These are phyloP conservation scores for Hemileccinum rubropunctum DNA, from an alignment of 768 basidiomycete genomes.

Conservation along the genomic window DNA sequence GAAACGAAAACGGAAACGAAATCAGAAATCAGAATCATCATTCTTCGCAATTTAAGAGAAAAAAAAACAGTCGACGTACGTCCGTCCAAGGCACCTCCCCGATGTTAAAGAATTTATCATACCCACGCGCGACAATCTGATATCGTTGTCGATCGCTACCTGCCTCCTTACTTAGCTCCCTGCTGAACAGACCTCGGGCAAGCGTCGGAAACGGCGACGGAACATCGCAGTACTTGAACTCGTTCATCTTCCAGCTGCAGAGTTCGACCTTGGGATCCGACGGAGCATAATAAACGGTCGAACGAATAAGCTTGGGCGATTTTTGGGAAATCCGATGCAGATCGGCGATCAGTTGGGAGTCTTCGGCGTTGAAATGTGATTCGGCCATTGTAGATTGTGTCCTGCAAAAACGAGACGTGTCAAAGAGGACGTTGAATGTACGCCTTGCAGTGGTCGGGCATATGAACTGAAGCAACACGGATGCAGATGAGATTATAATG, in stretches of 20 bases:
- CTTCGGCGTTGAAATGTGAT: conserved; percentile 32
- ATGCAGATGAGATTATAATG: too few relatives aligned
- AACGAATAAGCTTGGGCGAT: conserved; percentile 63
- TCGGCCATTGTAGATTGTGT: conserved; percentile 17
- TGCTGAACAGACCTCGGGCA: conserved; percentile 88
- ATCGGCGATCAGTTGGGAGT: conserved; percentile 58
- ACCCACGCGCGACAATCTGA: conserved; percentile 84
- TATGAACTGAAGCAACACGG: conserved; percentile 13
- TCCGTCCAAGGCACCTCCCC: conserved; percentile 95
- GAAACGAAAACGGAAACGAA: neutral
- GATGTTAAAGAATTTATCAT: conserved; percentile 99
- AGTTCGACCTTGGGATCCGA: conserved; percentile 54
- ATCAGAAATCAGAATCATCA: neutral
- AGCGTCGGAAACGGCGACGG: conserved; percentile 93
- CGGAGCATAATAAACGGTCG: conserved; percentile 54
- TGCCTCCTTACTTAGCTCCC: conserved; percentile 38
- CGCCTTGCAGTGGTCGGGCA: conserved; percentile 3
- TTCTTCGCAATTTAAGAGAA: neutral
- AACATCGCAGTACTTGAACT: conserved; percentile 88
- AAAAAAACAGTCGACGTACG: conserved; percentile 44
- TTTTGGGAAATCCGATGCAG: conserved; percentile 52
- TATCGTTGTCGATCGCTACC: conserved; percentile 35
- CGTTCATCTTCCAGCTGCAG: conserved; percentile 96
- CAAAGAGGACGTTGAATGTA: neutral
- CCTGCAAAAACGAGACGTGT: conserved; percentile 3